Base-by-base conservation (phyloP, 768 basidiomycete species). In the Pisolithus albus region DNA sequence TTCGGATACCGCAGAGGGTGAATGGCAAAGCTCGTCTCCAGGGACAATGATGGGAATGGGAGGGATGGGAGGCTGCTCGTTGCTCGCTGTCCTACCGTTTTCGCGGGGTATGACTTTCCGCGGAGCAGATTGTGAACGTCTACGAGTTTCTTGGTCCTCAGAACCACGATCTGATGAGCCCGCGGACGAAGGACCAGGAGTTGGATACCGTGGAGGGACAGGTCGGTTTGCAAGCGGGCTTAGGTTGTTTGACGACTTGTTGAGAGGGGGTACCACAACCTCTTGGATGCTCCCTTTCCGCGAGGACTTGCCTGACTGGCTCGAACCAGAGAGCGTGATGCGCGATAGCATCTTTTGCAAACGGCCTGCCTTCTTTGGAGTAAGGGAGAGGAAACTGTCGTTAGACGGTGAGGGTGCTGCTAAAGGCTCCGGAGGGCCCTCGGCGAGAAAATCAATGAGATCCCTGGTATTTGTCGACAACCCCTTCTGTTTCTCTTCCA, bases 311-410 rank as follows among this genome's bases (percentile, higher is more conserved):
- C 52, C 53, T 43, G 58, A 62, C 42, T 66, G 70, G 47, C 42
- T 54, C 34, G 54, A 42, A 48, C 63, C 51, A 18, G 77, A 75
- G 55, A 80, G 70, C 36, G 80, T 83, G 24, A 92, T 72, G 59
- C 82, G 84, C 18, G 88, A 90, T 59, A 93, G 86, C 83, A 93
- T 90, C 56, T 83, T 79, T 66, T 86, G 84, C 53, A 92, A 70
- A 23, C 88, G 77, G 45, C 81, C 81, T 50, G 75, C 75, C 66
- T 82, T 82, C 59, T 66, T 70, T 52, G 55, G 61, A 53, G 62
- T 72, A 26, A 71, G 58, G 23, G 75, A 72, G 52, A 79, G 78
- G 7, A 66, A 63, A 49, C 71, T 72, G 23, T 77, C 76, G 44
- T 72, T 64, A 11, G 71, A 61, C 44, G 56, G 53, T 1, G 59